Percentiles rank a stretch among this genome's conserved stretches.
phyloP scores from a whole-genome alignment of 1,284 basidiomycete genomes.

The Apiotrichum akiyoshidainum region DNA sequence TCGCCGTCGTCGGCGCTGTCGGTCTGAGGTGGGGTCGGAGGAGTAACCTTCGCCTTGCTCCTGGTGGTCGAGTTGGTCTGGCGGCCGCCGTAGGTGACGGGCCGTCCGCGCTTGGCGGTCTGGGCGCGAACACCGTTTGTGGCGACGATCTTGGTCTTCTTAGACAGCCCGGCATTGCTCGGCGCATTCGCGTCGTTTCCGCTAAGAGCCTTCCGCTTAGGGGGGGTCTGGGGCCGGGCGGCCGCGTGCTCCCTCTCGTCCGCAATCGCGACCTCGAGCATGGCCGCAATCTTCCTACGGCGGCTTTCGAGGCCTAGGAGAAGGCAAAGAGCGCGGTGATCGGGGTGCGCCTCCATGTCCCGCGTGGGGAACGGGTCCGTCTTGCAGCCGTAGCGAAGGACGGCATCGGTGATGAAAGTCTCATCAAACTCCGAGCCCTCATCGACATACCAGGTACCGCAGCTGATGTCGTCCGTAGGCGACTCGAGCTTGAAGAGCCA shows the following conservation, averaged over 20 bases:
- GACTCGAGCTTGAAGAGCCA: background rate
- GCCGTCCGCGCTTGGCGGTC: no score
- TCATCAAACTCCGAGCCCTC: background rate
- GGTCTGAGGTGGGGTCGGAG: no score
- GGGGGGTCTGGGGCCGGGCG: background rate
- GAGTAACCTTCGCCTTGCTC: no score
- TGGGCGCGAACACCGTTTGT: no score
- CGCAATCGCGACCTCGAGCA: background rate
- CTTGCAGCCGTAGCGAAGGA: background rate
- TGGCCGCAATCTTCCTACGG: background rate
- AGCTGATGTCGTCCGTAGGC: background rate
- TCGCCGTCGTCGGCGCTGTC: no score
- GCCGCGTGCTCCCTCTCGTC: background rate
- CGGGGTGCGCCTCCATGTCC: no score
- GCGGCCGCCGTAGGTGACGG: no score
- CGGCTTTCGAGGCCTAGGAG: background rate
- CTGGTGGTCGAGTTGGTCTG: no score
- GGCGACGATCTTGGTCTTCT: background rate
- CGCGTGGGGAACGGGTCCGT: background rate
- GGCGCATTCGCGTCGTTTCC: background rate
- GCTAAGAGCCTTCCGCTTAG: background rate
- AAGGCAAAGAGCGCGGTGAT: background rate
- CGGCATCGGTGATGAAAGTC: background rate
- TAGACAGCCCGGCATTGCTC: background rate
- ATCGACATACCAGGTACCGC: background rate